phyloP scores from a whole-genome alignment of 83 land plant genomes.

The Picea mariana region DNA sequence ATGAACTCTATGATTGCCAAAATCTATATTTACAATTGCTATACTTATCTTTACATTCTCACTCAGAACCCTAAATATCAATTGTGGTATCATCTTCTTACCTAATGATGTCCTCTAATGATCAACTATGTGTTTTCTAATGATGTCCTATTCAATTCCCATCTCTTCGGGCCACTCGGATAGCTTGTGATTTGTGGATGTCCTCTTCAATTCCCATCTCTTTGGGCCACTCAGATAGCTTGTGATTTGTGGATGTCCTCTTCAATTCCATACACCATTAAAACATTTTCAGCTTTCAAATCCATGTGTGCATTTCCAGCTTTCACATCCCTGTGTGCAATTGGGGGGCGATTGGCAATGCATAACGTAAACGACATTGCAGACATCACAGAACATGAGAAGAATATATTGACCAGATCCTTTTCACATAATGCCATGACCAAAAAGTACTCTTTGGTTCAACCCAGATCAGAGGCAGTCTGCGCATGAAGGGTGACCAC shows the following conservation, averaged over 20 bases:
- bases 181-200: conserved; percentile 94
- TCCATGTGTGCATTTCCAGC: conserved; percentile 47
- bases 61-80: too few species aligned
- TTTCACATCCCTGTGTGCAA: conserved; percentile 89
- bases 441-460: conserved; percentile 84
- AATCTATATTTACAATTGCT: too few species aligned
- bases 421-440: conserved; percentile 91
- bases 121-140: conserved; percentile 95
- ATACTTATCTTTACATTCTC: too few species aligned
- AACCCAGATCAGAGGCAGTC: conserved; percentile 72
- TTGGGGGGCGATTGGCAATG: conserved; percentile 91
- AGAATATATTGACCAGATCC: conserved; percentile 77
- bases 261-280: conserved; percentile 94
- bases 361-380: conserved; percentile 97
- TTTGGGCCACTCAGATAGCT: conserved; percentile 97
- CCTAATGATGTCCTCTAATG: too few species aligned
- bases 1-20: too few species aligned
- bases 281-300: conserved; percentile 94
- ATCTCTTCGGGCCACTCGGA: conserved; percentile 96
- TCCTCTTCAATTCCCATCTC: conserved; percentile 99
- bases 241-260: conserved; percentile 98
- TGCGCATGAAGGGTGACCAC: conserved; percentile 74
- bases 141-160: conserved; percentile 98
- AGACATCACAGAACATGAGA: conserved; percentile 83
- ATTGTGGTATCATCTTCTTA: too few species aligned